phyloP scores from a whole-genome alignment of 306 rosid species.

The Vigna hirtella region DNA sequence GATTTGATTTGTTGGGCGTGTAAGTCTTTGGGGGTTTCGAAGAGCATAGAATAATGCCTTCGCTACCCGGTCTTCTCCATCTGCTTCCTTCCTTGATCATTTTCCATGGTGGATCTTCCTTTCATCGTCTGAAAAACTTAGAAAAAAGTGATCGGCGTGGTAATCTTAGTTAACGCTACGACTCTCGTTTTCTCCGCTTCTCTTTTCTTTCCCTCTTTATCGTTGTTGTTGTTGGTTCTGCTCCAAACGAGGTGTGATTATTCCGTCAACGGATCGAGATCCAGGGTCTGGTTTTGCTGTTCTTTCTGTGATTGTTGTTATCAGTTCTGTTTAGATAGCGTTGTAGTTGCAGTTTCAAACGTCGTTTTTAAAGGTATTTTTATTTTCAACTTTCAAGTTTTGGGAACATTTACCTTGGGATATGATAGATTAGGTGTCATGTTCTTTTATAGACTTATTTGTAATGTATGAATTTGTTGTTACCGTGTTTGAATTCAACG shows the following conservation, averaged over 20 bases:
- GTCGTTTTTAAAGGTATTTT: constrained; percentile 46
- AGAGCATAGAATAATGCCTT: constrained; percentile 94
- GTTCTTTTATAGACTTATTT: background rate
- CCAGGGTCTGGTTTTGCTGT: background rate
- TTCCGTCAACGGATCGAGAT: constrained; percentile 30
- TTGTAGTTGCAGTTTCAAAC: background rate
- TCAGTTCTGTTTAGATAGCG: constrained; percentile 25
- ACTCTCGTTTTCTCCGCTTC: background rate
- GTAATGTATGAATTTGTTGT: background rate
- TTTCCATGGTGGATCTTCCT: constrained; percentile 67
- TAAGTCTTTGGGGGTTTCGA: constrained; percentile 65
- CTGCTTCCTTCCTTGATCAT: constrained; percentile 54
- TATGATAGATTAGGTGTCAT: background rate
- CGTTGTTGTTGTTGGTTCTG: background rate
- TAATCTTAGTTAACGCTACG: constrained; percentile 82
- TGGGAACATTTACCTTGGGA: background rate
- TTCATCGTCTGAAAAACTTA: constrained; percentile 83
- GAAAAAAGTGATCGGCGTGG: constrained; percentile 83
- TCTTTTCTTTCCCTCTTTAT: background rate
- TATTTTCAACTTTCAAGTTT: background rate
- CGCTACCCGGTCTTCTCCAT: constrained; percentile 59
- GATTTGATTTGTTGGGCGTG: constrained; percentile 40
- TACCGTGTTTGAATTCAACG: background rate
- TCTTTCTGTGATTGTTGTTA: constrained; percentile 32
- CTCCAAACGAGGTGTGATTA: background rate